Conservation (phyloP, 1,284 basidiomycete species). For the Naganishia sp. region DNA sequence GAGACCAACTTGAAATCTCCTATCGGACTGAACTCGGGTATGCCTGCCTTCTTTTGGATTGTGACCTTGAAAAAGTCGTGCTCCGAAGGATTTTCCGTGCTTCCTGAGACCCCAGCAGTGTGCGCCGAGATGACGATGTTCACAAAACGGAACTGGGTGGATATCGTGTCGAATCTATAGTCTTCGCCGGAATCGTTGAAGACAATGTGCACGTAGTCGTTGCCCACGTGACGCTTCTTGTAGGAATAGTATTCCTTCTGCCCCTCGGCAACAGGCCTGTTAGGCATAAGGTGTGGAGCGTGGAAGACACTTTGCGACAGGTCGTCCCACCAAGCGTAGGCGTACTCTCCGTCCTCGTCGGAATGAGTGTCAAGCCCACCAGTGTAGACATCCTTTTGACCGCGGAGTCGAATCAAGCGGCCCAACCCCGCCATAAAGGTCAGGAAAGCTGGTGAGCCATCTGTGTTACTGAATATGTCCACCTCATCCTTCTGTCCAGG, state of each 20-base stretch:
- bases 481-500: slow-evolving; percentile 81
- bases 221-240: slow-evolving; percentile 93
- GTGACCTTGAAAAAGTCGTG: slow-evolving; percentile 90
- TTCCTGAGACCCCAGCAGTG: slow-evolving; percentile 74
- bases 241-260: slow-evolving; percentile 60
- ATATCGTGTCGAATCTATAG: slow-evolving; percentile 87
- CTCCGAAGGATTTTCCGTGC: slow-evolving; percentile 72
- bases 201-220: slow-evolving; percentile 91
- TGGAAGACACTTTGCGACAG: slow-evolving; percentile 95
- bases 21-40: slow-evolving; percentile 87
- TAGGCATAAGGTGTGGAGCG: slow-evolving; percentile 96
- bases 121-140: slow-evolving; percentile 97
- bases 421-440: slow-evolving; percentile 89
- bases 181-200: slow-evolving; percentile 92
- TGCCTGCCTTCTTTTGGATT: slow-evolving; percentile 78
- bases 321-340: slow-evolving; percentile 99
- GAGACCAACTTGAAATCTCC: slow-evolving; percentile 92
- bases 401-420: slow-evolving; percentile 82
- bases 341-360: slow-evolving; percentile 79
- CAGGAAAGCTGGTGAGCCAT: slow-evolving; percentile 92
- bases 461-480: slow-evolving; percentile 85
- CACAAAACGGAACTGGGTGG: slow-evolving; percentile 93
- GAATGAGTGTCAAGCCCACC: slow-evolving; percentile 83
- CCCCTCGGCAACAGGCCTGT: slow-evolving; percentile 62
- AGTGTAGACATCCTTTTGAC: slow-evolving; percentile 89